Conservation (phyloP, 352 stramenopile species). For the Phytophthora tentaculata region DNA sequence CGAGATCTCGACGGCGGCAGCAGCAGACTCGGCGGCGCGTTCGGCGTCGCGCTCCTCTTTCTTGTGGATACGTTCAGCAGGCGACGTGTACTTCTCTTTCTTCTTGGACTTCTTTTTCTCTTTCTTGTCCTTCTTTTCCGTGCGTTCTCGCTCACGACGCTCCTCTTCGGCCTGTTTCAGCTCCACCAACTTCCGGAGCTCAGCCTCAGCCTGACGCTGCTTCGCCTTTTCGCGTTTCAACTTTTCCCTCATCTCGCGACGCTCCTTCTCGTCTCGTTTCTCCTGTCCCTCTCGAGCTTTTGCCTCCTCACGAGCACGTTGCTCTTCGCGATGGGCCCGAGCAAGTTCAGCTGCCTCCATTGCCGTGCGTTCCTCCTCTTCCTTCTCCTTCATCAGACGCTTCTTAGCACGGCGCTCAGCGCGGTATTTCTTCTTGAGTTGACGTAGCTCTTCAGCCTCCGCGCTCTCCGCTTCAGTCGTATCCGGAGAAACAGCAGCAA, state of each 20-base stretch:
- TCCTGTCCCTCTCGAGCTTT: constrained; percentile 47
- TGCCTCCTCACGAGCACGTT: constrained; percentile 46
- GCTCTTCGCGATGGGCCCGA: constrained; percentile 43
- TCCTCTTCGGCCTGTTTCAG: constrained; percentile 52
- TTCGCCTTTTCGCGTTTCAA: constrained; percentile 48
- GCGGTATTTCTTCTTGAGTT: constrained; percentile 45
- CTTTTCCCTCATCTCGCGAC: constrained; percentile 47
- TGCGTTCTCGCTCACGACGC: constrained; percentile 39
- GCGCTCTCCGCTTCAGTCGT: constrained; percentile 21
- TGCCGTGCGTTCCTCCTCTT: constrained; percentile 45
- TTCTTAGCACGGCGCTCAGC: constrained; percentile 51
- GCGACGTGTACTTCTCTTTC: constrained; percentile 67
- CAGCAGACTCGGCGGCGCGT: constrained; percentile 19
- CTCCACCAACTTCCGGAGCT: constrained; percentile 44
- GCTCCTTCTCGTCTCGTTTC: constrained; percentile 51
- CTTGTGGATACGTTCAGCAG: constrained; percentile 58
- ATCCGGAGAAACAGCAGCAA: not conserved
- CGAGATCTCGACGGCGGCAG: constrained; percentile 39
- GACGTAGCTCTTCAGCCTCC: constrained; percentile 38
- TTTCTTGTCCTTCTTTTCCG: constrained; percentile 45
- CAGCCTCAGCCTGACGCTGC: constrained; percentile 45
- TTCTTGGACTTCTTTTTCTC: constrained; percentile 59
- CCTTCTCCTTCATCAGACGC: constrained; percentile 39
- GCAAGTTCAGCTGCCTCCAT: constrained; percentile 47
- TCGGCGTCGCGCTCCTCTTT: constrained; percentile 42